Conservation (phyloP, 2,329 filamentous ascomycete species). For the Penicillium digitatum region DNA sequence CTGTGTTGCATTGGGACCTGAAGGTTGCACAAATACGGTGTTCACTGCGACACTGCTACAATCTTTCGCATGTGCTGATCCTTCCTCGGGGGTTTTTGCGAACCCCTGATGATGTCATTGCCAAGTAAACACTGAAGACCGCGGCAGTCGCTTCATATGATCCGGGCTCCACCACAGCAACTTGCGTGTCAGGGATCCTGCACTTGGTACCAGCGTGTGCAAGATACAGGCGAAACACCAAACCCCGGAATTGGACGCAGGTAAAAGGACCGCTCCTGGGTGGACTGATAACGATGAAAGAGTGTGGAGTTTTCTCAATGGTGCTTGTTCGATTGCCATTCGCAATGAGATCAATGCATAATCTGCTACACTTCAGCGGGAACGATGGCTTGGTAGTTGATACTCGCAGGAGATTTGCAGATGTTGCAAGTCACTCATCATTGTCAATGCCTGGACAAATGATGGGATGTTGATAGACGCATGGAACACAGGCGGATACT, state of each 20-base stretch:
- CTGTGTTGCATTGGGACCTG: slow-evolving; percentile 1
- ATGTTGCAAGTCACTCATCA: slow-evolving; percentile 67
- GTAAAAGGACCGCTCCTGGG: slow-evolving; percentile 68
- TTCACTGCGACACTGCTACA: slow-evolving; percentile 11
- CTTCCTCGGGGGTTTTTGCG: slow-evolving; percentile 7
- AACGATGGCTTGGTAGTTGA: slow-evolving; percentile 64
- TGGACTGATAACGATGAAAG: slow-evolving; percentile 72
- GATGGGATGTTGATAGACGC: slow-evolving; percentile 81
- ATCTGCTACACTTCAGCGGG: slow-evolving; percentile 74
- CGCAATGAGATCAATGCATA: slow-evolving; percentile 84
- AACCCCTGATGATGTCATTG: slow-evolving; percentile 15
- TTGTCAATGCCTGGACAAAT: slow-evolving; percentile 70
- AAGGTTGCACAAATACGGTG: slow-evolving; percentile 18
- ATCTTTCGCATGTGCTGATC: slow-evolving; percentile 6
- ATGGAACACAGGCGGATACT: slow-evolving; percentile 86
- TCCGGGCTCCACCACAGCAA: slow-evolving; percentile 29
- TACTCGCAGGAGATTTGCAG: slow-evolving; percentile 73
- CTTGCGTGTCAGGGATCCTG: slow-evolving; percentile 26
- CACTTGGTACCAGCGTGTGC: slow-evolving; percentile 73
- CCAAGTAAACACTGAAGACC: slow-evolving; percentile 26
- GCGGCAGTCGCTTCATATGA: slow-evolving; percentile 32
- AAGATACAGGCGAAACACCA: slow-evolving; percentile 68
- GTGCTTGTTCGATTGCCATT: slow-evolving; percentile 73
- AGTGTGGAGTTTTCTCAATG: slow-evolving; percentile 61
- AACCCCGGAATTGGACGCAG: slow-evolving; percentile 71